Evolutionary conservation across 306 rosid species (phyloP).

Genomic region (Vigna radiata): DNA sequence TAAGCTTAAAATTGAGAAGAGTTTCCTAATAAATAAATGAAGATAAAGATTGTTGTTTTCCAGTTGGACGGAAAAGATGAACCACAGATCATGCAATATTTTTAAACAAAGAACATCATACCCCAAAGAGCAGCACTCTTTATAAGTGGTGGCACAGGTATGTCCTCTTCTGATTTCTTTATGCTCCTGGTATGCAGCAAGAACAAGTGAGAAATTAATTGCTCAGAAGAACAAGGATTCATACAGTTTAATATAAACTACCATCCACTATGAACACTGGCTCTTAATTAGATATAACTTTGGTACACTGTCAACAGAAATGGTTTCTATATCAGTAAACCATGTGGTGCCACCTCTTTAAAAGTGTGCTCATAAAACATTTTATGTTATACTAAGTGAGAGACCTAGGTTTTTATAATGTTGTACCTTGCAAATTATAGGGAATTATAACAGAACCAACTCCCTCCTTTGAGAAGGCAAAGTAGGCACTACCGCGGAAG

Average conservation of each 20-base stretch:
- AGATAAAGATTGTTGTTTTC: constrained; percentile 13
- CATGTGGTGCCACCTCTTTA: not conserved
- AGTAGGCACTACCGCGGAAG: not conserved
- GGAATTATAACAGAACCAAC: not conserved
- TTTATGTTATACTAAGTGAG: not conserved
- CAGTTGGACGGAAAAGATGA: not conserved
- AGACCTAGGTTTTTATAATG: constrained; percentile 9
- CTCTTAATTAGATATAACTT: no score
- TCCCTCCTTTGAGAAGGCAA: not conserved
- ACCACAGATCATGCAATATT: constrained; percentile 26
- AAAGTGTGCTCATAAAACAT: not conserved
- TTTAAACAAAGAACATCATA: constrained; percentile 45
- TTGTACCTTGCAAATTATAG: not conserved
- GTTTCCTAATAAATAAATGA: constrained; percentile 26
- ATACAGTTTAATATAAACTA: constrained; percentile 11
- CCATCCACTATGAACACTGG: not conserved
- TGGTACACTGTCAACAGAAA: not conserved
- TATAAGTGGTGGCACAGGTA: constrained; percentile 93
- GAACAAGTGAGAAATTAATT: constrained; percentile 55
- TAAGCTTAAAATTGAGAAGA: constrained; percentile 20
- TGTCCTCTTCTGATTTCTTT: constrained; percentile 79
- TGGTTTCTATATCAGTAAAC: constrained; percentile 10
- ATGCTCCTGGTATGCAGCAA: constrained; percentile 67
- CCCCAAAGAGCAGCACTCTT: constrained; percentile 85
- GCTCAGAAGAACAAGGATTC: not conserved